Conservation (phyloP, 106 monocot genomes). For the Dactylorhiza incarnata region DNA sequence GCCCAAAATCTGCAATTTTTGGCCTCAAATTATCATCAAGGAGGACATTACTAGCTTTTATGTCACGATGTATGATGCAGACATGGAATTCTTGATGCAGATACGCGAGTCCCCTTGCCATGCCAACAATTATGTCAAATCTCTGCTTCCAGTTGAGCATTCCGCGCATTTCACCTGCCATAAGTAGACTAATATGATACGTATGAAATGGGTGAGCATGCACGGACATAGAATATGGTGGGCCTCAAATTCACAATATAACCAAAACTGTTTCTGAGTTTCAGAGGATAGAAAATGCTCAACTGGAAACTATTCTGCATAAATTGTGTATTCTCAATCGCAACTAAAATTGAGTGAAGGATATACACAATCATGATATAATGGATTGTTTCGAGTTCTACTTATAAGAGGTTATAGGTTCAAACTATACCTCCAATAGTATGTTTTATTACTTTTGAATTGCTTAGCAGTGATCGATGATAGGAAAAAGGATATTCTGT, state of each 20-base stretch:
- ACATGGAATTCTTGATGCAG: slow-evolving; percentile 73
- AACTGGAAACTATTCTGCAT: no score
- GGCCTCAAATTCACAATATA: background rate
- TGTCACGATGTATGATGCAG: slow-evolving; percentile 62
- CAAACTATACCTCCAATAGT: no score
- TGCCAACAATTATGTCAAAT: slow-evolving; percentile 69
- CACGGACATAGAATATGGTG: background rate
- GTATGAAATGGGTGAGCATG: background rate
- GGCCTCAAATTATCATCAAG: slow-evolving; percentile 64
- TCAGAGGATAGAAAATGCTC: background rate
- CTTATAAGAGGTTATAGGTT: no score
- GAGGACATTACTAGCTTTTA: slow-evolving; percentile 60
- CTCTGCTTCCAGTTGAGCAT: slow-evolving; percentile 65
- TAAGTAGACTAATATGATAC: background rate
- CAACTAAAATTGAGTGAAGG: no score
- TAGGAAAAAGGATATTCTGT: no score
- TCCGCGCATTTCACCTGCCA: slow-evolving; percentile 38
- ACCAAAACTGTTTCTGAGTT: background rate
- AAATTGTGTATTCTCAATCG: no score
- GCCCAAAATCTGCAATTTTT: slow-evolving; percentile 73
- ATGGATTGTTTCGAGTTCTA: no score
- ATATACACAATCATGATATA: no score
- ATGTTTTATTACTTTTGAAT: no score
- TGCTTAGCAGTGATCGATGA: no score
- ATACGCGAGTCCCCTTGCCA: slow-evolving; percentile 67